phyloP scores from a whole-genome alignment of 768 basidiomycete species.

The Mycena kentingensis region DNA sequence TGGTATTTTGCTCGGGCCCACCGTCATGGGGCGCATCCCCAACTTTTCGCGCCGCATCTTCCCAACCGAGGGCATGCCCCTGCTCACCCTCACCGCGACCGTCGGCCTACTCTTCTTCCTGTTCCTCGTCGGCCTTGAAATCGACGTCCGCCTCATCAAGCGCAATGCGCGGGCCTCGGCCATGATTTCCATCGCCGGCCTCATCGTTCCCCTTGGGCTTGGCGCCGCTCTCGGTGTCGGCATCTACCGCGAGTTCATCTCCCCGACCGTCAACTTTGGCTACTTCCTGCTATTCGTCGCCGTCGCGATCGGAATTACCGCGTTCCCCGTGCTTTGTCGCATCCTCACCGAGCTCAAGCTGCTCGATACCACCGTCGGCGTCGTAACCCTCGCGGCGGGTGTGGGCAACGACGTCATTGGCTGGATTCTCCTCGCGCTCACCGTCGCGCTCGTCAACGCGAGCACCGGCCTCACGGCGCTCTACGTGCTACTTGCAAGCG shows the following conservation, averaged over 20 bases:
- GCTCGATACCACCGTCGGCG: slow-evolving; percentile 82
- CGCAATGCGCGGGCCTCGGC: slow-evolving; percentile 61
- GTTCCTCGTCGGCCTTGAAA: slow-evolving; percentile 84
- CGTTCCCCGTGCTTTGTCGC: slow-evolving; percentile 81
- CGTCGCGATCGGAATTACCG: slow-evolving; percentile 80
- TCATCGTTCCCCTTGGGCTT: slow-evolving; percentile 77
- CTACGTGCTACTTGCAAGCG: slow-evolving; percentile 71
- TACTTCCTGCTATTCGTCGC: slow-evolving; percentile 86
- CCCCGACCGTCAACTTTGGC: slow-evolving; percentile 62
- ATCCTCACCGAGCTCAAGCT: slow-evolving; percentile 84
- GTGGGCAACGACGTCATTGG: slow-evolving; percentile 78
- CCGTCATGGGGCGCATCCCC: slow-evolving; percentile 79
- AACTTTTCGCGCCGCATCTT: slow-evolving; percentile 66
- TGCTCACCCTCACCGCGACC: slow-evolving; percentile 72
- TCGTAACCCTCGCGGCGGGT: slow-evolving; percentile 80
- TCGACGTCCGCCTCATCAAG: slow-evolving; percentile 70
- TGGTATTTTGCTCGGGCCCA: slow-evolving; percentile 82
- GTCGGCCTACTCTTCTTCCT: slow-evolving; percentile 78
- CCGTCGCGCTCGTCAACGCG: slow-evolving; percentile 84
- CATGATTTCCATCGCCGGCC: slow-evolving; percentile 64
- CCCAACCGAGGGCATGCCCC: slow-evolving; percentile 49
- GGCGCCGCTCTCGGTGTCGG: slow-evolving; percentile 77
- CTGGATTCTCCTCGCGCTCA: slow-evolving; percentile 82
- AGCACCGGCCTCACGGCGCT: slow-evolving; percentile 72
- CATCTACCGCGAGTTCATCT: slow-evolving; percentile 69